Evolutionary conservation across 768 basidiomycete species (phyloP).

Genomic region (Porpolomopsis calyptriformis): DNA sequence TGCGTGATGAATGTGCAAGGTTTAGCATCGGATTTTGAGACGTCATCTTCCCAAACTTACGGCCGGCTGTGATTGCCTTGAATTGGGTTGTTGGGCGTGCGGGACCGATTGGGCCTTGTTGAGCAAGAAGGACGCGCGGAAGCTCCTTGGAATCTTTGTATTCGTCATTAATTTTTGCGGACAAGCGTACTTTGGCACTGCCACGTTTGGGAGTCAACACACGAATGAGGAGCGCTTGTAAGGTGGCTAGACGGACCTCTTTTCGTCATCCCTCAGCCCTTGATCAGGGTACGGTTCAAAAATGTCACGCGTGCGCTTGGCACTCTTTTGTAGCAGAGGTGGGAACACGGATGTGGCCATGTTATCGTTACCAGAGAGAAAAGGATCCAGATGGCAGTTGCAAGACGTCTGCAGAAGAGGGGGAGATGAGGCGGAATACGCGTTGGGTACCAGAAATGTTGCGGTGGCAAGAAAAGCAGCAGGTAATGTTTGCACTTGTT

Average conservation of each 20-base stretch:
- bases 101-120: conserved; percentile 76
- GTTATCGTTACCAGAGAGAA: background rate
- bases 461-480: background rate
- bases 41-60: too few species aligned
- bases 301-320: conserved; percentile 63
- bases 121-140: conserved; percentile 67
- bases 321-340: conserved; percentile 48
- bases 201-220: background rate
- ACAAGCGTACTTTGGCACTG: conserved; percentile 62
- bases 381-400: too few species aligned
- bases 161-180: conserved; percentile 84
- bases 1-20: conserved; percentile 18
- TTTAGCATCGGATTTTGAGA: background rate
- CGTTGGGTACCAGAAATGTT: too few species aligned
- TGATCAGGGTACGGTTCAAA: conserved; percentile 61
- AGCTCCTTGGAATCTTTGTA: conserved; percentile 80
- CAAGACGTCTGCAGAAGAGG: too few species aligned
- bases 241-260: conserved; percentile 36
- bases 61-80: conserved; percentile 65
- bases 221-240: background rate
- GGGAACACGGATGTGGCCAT: conserved; percentile 47
- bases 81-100: conserved; percentile 53
- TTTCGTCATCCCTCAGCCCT: conserved; percentile 52
- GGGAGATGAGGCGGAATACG: too few species aligned
- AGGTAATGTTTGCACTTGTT: background rate